Evolutionary conservation across 768 basidiomycete species (phyloP).

Genomic region (Amanita exitialis): DNA sequence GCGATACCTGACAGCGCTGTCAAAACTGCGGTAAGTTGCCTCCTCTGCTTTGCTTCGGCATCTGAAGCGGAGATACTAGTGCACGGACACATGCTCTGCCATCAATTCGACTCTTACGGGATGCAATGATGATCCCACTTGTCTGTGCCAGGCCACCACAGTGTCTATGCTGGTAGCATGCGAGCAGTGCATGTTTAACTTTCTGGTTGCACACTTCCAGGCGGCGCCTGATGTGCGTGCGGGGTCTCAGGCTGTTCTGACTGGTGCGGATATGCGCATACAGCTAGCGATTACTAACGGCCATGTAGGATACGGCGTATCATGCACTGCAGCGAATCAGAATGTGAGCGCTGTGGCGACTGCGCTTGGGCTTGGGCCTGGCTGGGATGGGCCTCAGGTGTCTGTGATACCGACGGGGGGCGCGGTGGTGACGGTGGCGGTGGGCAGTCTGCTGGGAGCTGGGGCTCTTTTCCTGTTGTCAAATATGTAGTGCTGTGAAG

Average conservation of each 20-base stretch:
- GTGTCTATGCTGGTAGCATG: conserved; percentile 36
- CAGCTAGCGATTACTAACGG: conserved; percentile 1
- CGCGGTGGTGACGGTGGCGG: conserved; percentile 32
- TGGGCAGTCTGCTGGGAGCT: conserved; percentile 36
- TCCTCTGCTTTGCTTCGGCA: background rate
- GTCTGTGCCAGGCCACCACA: conserved; percentile 41
- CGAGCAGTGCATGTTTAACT: conserved; percentile 59
- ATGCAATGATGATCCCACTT: conserved; percentile 38
- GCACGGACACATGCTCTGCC: conserved; percentile 19
- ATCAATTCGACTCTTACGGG: conserved; percentile 19
- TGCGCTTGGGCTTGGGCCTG: conserved; percentile 32
- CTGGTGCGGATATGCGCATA: conserved; percentile 27
- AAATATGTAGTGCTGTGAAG: conserved; percentile 30
- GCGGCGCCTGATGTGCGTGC: conserved; percentile 39
- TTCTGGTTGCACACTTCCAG: conserved; percentile 40
- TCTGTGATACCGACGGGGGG: conserved; percentile 32
- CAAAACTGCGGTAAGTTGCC: conserved; percentile 19
- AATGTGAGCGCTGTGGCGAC: conserved; percentile 28
- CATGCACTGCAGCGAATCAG: conserved; percentile 31
- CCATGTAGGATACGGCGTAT: conserved; percentile 40
- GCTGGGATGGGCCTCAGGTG: conserved; percentile 55
- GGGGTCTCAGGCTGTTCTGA: conserved; percentile 50
- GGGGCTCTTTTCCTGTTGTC: conserved; percentile 42
- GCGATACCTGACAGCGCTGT: conserved; percentile 22
- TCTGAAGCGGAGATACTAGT: conserved; percentile 18